A percentile compares a stretch with the other conserved stretches of the same genome.
Evolutionary conservation across 1,284 basidiomycete genomes (phyloP).

Genomic region (Coriolopsis trogii): DNA sequence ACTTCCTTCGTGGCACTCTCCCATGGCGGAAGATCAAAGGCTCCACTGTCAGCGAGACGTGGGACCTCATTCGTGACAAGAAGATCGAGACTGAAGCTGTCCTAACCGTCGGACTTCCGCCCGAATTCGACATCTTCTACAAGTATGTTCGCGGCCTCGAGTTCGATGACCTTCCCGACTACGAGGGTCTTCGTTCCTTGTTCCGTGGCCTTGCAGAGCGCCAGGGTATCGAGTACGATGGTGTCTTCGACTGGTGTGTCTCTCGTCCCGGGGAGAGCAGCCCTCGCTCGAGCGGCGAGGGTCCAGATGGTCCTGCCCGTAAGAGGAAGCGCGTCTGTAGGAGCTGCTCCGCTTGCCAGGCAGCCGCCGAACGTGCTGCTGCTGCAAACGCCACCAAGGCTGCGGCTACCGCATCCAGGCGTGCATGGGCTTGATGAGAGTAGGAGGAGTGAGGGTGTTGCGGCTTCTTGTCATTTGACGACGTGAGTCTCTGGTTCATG

Average conservation of each 20-base stretch:
- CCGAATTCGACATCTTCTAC: constrained; percentile 88
- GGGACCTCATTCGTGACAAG: constrained; percentile 72
- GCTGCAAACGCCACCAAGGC: constrained; percentile 17
- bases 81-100: constrained; percentile 65
- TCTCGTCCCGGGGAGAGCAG: constrained; percentile 17
- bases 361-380: constrained; percentile 23
- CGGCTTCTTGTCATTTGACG: constrained; percentile 13
- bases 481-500: constrained; percentile 10
- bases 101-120: constrained; percentile 82
- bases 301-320: constrained; percentile 5
- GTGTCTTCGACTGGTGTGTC: constrained; percentile 36
- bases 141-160: constrained; percentile 85
- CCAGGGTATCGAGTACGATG: constrained; percentile 34
- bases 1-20: constrained; percentile 87
- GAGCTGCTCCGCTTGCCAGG: constrained; percentile 27
- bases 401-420: constrained; percentile 3
- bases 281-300: constrained; percentile 4
- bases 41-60: constrained; percentile 78
- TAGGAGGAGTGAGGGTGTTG: constrained; percentile 6
- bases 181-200: constrained; percentile 81
- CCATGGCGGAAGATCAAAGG: constrained; percentile 90
- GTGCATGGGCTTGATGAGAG: constrained; percentile 5
- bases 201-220: constrained; percentile 60
- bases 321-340: constrained; percentile 27
- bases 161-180: constrained; percentile 92